These are phyloP conservation scores for Escallonia rubra DNA, from an alignment of 129 eudicot genomes.

Conservation along the genomic window DNA sequence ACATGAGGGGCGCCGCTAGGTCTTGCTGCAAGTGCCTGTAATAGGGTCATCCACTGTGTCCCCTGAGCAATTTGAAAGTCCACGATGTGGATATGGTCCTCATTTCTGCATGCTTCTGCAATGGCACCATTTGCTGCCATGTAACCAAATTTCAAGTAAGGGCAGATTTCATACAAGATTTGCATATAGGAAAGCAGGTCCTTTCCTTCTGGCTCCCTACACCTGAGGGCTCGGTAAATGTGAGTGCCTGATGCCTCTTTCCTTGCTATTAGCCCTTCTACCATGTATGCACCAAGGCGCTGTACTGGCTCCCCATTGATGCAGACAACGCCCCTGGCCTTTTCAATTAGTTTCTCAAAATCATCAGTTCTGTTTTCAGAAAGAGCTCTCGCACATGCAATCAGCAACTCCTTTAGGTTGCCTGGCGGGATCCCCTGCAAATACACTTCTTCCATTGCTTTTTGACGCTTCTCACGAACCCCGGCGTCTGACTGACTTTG, in stretches of 20 bases:
- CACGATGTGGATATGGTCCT: slow-evolving; percentile 79
- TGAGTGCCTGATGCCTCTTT: slow-evolving; percentile 61
- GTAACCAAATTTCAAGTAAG: slow-evolving; percentile 84
- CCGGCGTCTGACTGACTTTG: slow-evolving; percentile 16
- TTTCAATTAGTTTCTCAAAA: slow-evolving; percentile 51
- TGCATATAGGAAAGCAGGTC: slow-evolving; percentile 91
- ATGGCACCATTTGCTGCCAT: slow-evolving; percentile 97
- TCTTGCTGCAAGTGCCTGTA: slow-evolving; percentile 88
- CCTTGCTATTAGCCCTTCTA: slow-evolving; percentile 85
- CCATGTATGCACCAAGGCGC: slow-evolving; percentile 91
- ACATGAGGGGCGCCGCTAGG: slow-evolving; percentile 84
- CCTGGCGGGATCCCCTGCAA: slow-evolving; percentile 25
- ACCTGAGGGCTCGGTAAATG: slow-evolving; percentile 61
- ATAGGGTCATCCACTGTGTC: slow-evolving; percentile 87
- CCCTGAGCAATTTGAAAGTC: slow-evolving; percentile 93
- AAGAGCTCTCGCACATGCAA: slow-evolving; percentile 79
- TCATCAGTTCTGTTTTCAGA: slow-evolving; percentile 46
- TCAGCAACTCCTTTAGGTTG: slow-evolving; percentile 59
- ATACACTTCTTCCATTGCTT: slow-evolving; percentile 22
- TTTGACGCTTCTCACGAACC: slow-evolving; percentile 31
- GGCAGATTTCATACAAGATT: slow-evolving; percentile 82
- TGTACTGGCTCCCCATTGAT: slow-evolving; percentile 83
- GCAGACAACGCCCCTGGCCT: slow-evolving; percentile 49
- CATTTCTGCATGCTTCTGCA: slow-evolving; percentile 80
- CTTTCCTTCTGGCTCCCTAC: slow-evolving; percentile 74